Evolutionary conservation across 768 basidiomycete species (phyloP), one percentile per base, ranked within the genome.

Genomic region (Psilocybe sp.): DNA sequence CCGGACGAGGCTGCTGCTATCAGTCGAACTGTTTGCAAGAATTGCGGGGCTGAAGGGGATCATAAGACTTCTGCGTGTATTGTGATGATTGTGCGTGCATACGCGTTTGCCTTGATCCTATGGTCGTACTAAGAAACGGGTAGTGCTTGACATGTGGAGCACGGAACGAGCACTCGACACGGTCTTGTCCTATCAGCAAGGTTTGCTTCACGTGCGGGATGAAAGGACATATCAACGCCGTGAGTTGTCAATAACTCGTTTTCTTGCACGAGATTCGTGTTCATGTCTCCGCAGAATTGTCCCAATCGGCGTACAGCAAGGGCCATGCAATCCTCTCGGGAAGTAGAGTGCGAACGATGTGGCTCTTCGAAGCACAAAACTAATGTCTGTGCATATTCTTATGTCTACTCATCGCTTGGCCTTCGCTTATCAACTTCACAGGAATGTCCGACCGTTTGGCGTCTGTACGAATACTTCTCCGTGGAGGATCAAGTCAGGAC

Each of bases 371-470:
- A 64, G 18, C 89, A 92, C 61, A 77, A 78, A 44, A 78, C 76
- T 36, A 86, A 82, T 55, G 89, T 87, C 57, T 38, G 78, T 69
- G 36, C 20, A n/a, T 18, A 12, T 36, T 31, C 31, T 32, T 40
- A 47, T 38, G 13, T 14, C 33, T 16, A 14, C 15, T 20, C 32
- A 18, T 38, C 33, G 4, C 31, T 31, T 23, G 47, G 35, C 36
- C 46, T 36, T 5, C 10, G 44, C 39, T 4, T 36, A 32, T 37
- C 23, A 3, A 28, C 7, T 28, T 28, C 46, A 23, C 52, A 92
- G 89, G 88, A 91, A 77, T 92, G 90, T 55, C 88, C 89, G 6
- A 87, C 85, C 2, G 70, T 85, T 52, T 92, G 90, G 90, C 77
- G 90, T 36, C 69, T 89, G 56, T 92, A 92, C 56, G 78, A 83